Evolutionary conservation across 768 basidiomycete species (phyloP).

Genomic region (Russula olivacea): DNA sequence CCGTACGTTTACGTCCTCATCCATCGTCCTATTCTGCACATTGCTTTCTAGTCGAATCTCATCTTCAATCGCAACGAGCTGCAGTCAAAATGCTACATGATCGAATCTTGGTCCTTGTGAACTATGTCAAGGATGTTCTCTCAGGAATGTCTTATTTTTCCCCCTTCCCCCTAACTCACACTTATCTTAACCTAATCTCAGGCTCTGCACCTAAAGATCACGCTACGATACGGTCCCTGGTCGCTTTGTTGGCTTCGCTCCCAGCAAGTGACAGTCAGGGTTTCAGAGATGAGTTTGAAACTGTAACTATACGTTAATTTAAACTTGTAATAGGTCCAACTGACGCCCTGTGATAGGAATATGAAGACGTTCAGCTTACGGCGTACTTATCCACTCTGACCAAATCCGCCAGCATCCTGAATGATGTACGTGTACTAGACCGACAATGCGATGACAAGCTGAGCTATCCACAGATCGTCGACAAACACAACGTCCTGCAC

Average conservation of each 20-base stretch:
- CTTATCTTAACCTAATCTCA: slow-evolving; percentile 28
- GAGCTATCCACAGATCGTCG: slow-evolving; percentile 54
- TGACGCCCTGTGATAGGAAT: slow-evolving; percentile 57
- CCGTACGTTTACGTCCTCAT: slow-evolving; percentile 42
- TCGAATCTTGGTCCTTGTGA: slow-evolving; percentile 77
- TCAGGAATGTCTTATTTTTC: slow-evolving; percentile 45
- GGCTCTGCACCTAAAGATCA: slow-evolving; percentile 76
- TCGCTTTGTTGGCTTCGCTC: slow-evolving; percentile 80
- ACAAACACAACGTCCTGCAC: slow-evolving; percentile 63
- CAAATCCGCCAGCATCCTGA: slow-evolving; percentile 79
- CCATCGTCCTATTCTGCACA: slow-evolving; percentile 11
- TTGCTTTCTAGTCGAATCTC: slow-evolving; percentile 66
- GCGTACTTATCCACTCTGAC: slow-evolving; percentile 84
- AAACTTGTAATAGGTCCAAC: background rate
- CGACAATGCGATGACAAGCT: slow-evolving; percentile 10
- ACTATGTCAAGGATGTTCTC: slow-evolving; percentile 75
- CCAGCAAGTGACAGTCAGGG: slow-evolving; percentile 78
- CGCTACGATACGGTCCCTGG: slow-evolving; percentile 72
- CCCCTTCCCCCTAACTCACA: background rate
- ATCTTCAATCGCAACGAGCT: slow-evolving; percentile 85
- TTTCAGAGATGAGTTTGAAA: slow-evolving; percentile 86
- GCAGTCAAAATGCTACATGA: slow-evolving; percentile 97
- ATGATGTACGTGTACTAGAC: slow-evolving; percentile 58
- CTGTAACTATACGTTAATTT: slow-evolving; percentile 42
- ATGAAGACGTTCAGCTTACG: slow-evolving; percentile 91